These are phyloP conservation scores for Neurospora sp. DNA, from an alignment of 495 filamentous ascomycete genomes.

Conservation along the genomic window DNA sequence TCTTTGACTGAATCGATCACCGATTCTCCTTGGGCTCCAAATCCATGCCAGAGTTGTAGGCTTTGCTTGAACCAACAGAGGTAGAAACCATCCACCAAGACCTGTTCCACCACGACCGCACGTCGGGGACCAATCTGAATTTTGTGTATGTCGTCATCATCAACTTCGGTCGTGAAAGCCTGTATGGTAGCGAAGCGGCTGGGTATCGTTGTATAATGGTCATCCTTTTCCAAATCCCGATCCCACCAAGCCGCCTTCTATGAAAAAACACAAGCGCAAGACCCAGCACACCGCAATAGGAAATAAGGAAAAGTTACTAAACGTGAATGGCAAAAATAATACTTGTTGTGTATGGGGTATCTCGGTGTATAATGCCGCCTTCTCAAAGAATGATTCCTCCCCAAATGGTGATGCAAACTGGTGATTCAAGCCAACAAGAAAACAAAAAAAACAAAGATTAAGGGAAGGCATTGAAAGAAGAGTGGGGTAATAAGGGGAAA, in stretches of 20 bases:
- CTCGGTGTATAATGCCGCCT: neutral
- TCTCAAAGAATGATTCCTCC: neutral
- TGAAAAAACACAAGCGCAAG: neutral
- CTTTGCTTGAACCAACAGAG: neutral
- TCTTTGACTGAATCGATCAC: neutral
- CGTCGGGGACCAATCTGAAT: neutral
- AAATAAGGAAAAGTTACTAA: neutral
- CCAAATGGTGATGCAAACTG: neutral
- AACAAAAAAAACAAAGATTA: neutral
- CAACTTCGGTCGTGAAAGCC: neutral
- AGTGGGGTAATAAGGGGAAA: neutral
- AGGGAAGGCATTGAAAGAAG: neutral
- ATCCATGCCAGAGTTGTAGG: neutral
- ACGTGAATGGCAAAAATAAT: neutral
- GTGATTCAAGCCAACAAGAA: neutral
- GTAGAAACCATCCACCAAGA: neutral
- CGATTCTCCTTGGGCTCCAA: neutral
- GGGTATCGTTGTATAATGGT: neutral
- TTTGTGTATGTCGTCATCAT: neutral
- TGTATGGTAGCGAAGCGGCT: neutral
- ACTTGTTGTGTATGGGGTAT: neutral
- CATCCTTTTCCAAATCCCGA: neutral
- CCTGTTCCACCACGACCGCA: neutral
- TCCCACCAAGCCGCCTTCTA: neutral
- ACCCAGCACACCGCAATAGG: neutral